Evolutionary conservation across 2,329 filamentous ascomycete genomes (phyloP).

Genomic region (Exophiala lecanii-corni): DNA sequence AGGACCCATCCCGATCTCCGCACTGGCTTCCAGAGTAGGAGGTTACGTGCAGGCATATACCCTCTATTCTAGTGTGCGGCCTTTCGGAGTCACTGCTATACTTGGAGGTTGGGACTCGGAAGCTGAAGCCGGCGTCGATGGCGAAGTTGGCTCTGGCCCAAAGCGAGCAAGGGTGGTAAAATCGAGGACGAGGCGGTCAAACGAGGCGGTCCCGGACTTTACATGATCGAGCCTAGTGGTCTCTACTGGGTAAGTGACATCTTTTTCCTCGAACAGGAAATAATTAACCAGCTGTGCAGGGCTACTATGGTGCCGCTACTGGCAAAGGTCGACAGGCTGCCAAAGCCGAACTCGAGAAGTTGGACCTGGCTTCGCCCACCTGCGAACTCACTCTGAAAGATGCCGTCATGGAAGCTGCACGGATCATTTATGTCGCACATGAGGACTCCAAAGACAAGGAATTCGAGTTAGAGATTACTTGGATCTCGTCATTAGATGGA

Average conservation of each 20-base stretch:
- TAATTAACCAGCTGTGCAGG: conserved; percentile 41
- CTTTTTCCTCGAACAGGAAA: not conserved
- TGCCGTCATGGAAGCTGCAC: conserved; percentile 90
- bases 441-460: conserved; percentile 99
- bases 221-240: conserved; percentile 98
- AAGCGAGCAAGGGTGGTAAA: conserved; percentile 78
- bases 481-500: conserved; percentile 80
- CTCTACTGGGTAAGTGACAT: conserved; percentile 70
- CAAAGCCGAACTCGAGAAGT: conserved; percentile 97
- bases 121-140: conserved; percentile 77
- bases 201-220: conserved; percentile 85
- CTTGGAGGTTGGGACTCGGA: conserved; percentile 91
- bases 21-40: conserved; percentile 88
- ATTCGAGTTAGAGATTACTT: conserved; percentile 98
- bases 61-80: conserved; percentile 91
- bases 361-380: conserved; percentile 73
- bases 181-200: conserved; percentile 54
- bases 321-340: conserved; percentile 95
- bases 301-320: conserved; percentile 95
- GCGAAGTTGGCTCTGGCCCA: conserved; percentile 77
- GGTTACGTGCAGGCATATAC: conserved; percentile 97
- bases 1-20: conserved; percentile 80
- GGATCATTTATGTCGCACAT: conserved; percentile 95
- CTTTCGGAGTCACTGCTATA: conserved; percentile 94
- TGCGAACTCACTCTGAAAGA: conserved; percentile 68